Base-by-base conservation (phyloP, 2,329 filamentous ascomycete genomes). In the Pyrenochaeta sp. region DNA sequence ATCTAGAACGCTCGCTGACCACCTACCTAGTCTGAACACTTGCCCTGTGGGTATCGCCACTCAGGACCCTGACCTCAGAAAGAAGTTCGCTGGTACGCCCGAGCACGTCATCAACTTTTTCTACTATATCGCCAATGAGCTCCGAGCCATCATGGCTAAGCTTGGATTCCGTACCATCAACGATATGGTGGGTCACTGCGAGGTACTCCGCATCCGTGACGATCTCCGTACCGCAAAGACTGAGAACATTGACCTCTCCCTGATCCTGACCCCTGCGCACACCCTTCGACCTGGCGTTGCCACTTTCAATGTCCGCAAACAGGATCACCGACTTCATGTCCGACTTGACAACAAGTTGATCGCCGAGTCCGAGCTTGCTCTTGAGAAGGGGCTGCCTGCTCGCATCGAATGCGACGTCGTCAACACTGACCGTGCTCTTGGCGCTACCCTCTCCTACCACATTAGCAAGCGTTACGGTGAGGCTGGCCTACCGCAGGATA, bases 51-150 rank as follows among this genome's bases (percentile, higher is more conserved):
- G 94, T 78, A 97, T 98, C 59, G 94, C 94, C 3, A 97, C 93
- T 0, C 94, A 98, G 75, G 93, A 97, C 71, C 93, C 93, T n/a
- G 91, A 94, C 75, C 85, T 98, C 2, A 88, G 94, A 59, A 91
- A 93, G 85, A 98, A 97, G 81, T 97, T 98, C 79, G 84, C 89
- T 67, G 94, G 94, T 61, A 93, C 92, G 0, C 93, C 94, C 10
- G 94, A 98, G 81, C 92, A 97, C 70, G 93, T 97, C 56, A 97
- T 98, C 80, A 98, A 97, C 85, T 97, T 97, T 84, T 97, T 97
- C 82, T 98, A 97, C 83, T 98, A 97, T 73, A 86, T 98, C 51
- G 91, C 94, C 68, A 98, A 98, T 74, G 94, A 98, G 82, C 87
- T 98, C 57, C 90, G 94, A 75, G 92, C 93, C 36, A 96, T 98